A percentile compares a stretch with the other conserved stretches of the same genome.
Conservation (phyloP, 208 protist genomes). For the Trypanosoma boissoni region DNA sequence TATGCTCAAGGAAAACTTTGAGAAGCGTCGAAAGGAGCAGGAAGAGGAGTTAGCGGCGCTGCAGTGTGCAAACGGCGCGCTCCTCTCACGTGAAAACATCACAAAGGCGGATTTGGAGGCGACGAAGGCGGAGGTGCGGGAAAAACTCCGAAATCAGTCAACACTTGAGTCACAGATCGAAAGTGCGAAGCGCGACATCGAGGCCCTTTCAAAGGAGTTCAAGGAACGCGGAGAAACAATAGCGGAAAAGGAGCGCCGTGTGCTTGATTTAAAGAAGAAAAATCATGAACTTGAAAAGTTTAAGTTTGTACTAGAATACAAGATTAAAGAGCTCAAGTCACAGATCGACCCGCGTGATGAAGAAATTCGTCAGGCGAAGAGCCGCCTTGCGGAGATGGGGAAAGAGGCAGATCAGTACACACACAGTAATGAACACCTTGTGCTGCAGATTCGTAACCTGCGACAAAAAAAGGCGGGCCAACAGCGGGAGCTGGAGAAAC, state of each 20-base stretch:
- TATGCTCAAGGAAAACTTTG: constrained; percentile 90
- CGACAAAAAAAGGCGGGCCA: constrained; percentile 93
- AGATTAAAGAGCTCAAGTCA: constrained; percentile 97
- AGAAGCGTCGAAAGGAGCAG: constrained; percentile 90
- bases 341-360: constrained; percentile 97
- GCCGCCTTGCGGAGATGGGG: constrained; percentile 95
- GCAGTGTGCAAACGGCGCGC: constrained; percentile 84
- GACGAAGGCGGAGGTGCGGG: constrained; percentile 80
- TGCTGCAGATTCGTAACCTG: constrained; percentile 91
- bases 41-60: constrained; percentile 83
- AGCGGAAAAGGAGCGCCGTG: constrained; percentile 96
- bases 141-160: constrained; percentile 81
- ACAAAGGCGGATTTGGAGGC: constrained; percentile 90
- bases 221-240: constrained; percentile 95
- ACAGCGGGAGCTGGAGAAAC: constrained; percentile 87
- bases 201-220: constrained; percentile 90
- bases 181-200: constrained; percentile 92
- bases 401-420: constrained; percentile 91
- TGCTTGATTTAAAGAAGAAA: constrained; percentile 97
- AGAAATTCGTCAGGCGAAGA: constrained; percentile 92
- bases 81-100: constrained; percentile 91
- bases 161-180: constrained; percentile 92
- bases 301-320: constrained; percentile 99
- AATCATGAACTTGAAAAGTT: constrained; percentile 99
- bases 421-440: constrained; percentile 90